These are phyloP conservation scores for Bolboschoenoplectus hybrid DNA, from an alignment of 202 grass and related monocot genomes.

Conservation along the genomic window DNA sequence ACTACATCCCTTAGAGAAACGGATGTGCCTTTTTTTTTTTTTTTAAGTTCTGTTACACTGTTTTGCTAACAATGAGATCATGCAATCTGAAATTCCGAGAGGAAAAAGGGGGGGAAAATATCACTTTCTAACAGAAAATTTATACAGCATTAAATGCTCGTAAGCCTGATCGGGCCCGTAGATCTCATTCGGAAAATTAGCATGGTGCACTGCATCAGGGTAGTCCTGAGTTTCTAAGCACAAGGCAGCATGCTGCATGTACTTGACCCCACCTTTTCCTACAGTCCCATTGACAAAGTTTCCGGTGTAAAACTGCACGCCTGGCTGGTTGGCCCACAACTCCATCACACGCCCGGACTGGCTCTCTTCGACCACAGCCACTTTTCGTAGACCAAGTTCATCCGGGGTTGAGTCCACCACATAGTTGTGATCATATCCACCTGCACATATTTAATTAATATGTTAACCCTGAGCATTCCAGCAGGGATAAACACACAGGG, in stretches of 20 bases:
- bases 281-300: conserved; percentile 62
- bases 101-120: neutral
- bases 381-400: conserved; percentile 63
- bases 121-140: conserved; percentile 57
- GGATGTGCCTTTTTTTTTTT: neutral
- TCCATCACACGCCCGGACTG: conserved; percentile 67
- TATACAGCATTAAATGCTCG: conserved; percentile 86
- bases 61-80: neutral
- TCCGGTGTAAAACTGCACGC: conserved; percentile 82
- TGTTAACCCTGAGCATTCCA: neutral
- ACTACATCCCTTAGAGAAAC: neutral
- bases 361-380: conserved; percentile 56
- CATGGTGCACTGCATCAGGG: conserved; percentile 72
- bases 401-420: conserved; percentile 54
- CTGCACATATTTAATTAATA: neutral
- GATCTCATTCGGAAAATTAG: conserved; percentile 64
- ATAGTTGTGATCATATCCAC: conserved; percentile 85
- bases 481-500: neutral
- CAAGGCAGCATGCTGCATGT: conserved; percentile 50
- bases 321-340: conserved; percentile 78
- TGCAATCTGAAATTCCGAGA: neutral
- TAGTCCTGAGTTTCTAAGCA: conserved; percentile 88
- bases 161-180: conserved; percentile 63
- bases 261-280: conserved; percentile 61
- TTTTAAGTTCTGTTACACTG: neutral